These are phyloP conservation scores for Suhomyces kunorum DNA, from an alignment of 1,139 yeast species.

Conservation along the genomic window DNA sequence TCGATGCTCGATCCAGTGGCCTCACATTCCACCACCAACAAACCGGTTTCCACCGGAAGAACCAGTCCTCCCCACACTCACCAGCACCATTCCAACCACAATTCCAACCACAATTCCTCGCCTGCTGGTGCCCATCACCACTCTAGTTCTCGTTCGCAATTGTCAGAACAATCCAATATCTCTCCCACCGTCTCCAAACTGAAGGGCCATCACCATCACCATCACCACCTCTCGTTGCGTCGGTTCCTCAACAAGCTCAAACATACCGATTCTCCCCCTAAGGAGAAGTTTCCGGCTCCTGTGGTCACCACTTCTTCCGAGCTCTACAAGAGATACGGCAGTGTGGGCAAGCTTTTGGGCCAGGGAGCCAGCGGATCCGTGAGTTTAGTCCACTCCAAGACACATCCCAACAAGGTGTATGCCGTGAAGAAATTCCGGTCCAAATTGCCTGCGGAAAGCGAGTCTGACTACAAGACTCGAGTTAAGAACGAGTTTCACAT, in stretches of 20 bases:
- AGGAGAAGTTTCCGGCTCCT: conserved; percentile 3
- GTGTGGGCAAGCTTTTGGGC: conserved; percentile 58
- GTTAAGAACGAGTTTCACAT: conserved; percentile 68
- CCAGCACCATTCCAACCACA: too few relatives aligned
- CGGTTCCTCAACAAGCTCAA: conserved; percentile 44
- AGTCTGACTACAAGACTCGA: conserved; percentile 57
- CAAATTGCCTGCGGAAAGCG: conserved; percentile 52
- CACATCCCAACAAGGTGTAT: conserved; percentile 49
- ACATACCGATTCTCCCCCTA: conserved; percentile 19
- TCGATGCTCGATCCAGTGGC: conserved; percentile 1
- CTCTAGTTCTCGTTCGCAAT: too few relatives aligned
- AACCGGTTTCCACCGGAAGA: neutral
- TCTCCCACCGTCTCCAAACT: too few relatives aligned
- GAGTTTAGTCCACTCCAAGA: conserved; percentile 50
- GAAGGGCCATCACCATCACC: neutral
- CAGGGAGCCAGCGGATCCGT: conserved; percentile 83
- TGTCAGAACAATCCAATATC: too few relatives aligned
- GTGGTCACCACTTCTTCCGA: conserved; percentile 13
- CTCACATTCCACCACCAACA: neutral
- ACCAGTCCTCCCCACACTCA: neutral
- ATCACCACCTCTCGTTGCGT: conserved; percentile 35
- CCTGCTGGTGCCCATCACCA: too few relatives aligned
- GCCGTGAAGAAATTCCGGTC: conserved; percentile 73
- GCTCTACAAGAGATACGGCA: conserved; percentile 53
- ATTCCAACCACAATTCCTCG: neutral